Conservation (phyloP, 148 eudicot genomes). For the Amaranthus hypochondriacus region DNA sequence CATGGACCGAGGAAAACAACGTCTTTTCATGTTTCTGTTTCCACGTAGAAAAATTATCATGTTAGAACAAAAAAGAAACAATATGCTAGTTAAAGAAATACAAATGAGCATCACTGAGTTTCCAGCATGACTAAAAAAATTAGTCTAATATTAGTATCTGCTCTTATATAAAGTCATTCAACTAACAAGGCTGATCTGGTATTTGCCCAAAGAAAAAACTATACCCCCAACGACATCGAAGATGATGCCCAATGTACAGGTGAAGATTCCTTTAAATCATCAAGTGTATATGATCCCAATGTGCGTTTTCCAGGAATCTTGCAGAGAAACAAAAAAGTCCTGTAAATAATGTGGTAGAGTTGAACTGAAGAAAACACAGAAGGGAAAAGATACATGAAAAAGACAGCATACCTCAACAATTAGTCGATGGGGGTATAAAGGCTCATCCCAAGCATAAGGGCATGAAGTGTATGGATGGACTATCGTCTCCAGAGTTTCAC, state of each 20-base stretch:
- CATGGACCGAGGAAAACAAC: constrained; percentile 72
- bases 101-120: neutral
- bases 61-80: constrained; percentile 12
- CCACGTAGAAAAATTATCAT: neutral
- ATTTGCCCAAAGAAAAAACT: constrained; percentile 7
- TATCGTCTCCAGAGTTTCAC: constrained; percentile 85
- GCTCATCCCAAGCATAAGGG: constrained; percentile 98
- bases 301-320: constrained; percentile 89
- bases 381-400: constrained; percentile 2
- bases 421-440: constrained; percentile 84
- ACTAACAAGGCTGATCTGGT: neutral
- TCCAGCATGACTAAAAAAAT: neutral
- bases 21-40: constrained; percentile 77
- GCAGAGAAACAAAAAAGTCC: constrained; percentile 12
- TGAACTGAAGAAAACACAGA: neutral
- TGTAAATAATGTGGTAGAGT: neutral
- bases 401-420: constrained; percentile 64
- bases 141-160: neutral
- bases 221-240: constrained; percentile 61
- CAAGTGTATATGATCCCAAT: constrained; percentile 79
- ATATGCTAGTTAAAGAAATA: neutral
- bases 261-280: constrained; percentile 64
- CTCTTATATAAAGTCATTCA: constrained; percentile 6
- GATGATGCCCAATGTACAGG: constrained; percentile 67
- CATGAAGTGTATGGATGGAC: constrained; percentile 81